phyloP scores from a whole-genome alignment of 352 stramenopile species.

The Globisporangium splendens region DNA sequence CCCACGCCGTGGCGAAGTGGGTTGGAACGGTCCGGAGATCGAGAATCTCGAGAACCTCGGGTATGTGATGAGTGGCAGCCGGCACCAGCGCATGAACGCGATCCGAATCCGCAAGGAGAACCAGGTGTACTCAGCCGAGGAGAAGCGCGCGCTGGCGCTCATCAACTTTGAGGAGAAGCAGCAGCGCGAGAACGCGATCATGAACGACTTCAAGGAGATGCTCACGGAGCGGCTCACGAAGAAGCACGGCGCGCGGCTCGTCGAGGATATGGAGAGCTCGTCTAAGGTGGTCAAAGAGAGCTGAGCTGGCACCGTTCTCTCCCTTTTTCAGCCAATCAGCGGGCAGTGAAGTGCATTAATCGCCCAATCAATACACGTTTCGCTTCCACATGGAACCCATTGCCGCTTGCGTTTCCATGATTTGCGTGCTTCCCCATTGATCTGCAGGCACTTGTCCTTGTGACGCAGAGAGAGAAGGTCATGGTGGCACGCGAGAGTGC shows the following conservation, averaged over 20 bases:
- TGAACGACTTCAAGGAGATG: constrained; percentile 97
- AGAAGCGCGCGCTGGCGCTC: constrained; percentile 96
- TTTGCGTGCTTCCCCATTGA: background rate
- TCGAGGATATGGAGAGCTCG: constrained; percentile 82
- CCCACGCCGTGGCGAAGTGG: constrained; percentile 97
- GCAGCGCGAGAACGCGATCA: constrained; percentile 96
- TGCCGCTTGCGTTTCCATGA: constrained; percentile 2
- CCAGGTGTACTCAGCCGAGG: constrained; percentile 98
- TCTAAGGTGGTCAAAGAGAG: constrained; percentile 36
- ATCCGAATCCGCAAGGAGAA: constrained; percentile 99
- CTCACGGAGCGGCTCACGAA: constrained; percentile 84
- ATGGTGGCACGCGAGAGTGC: background rate
- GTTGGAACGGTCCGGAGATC: constrained; percentile 95
- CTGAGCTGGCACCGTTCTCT: background rate
- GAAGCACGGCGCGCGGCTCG: constrained; percentile 82
- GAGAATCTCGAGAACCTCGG: constrained; percentile 93
- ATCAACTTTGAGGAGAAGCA: constrained; percentile 99
- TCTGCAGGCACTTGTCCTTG: constrained; percentile 1
- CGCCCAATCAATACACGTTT: constrained; percentile 12
- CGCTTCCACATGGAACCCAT: constrained; percentile 5
- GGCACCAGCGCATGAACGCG: constrained; percentile 98
- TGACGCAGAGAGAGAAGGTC: background rate
- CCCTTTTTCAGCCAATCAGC: constrained; percentile 18
- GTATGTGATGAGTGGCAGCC: constrained; percentile 97
- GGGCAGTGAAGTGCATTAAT: background rate